phyloP scores from a whole-genome alignment of 805 yeast genomes.

The Sporopachydermia lactativora region DNA sequence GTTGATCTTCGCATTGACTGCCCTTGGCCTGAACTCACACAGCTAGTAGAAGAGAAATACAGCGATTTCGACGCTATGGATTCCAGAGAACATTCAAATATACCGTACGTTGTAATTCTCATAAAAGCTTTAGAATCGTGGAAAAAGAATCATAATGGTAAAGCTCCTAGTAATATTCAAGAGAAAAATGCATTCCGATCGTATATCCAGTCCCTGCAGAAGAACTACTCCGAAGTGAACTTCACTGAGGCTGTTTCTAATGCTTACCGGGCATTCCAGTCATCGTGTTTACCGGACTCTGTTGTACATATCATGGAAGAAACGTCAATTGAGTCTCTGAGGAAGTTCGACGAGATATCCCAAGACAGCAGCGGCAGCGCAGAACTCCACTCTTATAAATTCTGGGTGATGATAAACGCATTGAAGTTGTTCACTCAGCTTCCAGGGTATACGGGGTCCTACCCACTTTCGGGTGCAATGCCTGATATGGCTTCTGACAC shows the following conservation, averaged over 20 bases:
- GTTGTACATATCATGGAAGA: conserved; percentile 8
- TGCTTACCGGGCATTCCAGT: conserved; percentile 28
- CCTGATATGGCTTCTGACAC: conserved; percentile 89
- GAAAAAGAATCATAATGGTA: conserved; percentile 15
- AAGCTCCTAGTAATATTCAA: conserved; percentile 22
- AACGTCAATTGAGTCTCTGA: conserved; percentile 4
- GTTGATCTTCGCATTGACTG: conserved; percentile 52
- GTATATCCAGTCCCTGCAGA: conserved; percentile 23
- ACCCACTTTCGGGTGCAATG: conserved; percentile 63
- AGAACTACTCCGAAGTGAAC: conserved; percentile 27
- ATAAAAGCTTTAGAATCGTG: conserved; percentile 37
- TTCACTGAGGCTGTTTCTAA: conserved; percentile 37
- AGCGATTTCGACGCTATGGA: conserved; percentile 23
- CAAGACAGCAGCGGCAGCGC: conserved; percentile 21
- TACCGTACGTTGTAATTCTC: conserved; percentile 56
- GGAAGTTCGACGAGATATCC: conserved; percentile 2
- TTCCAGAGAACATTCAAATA: conserved; percentile 33
- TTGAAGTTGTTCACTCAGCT: conserved; percentile 31
- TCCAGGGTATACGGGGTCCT: conserved; percentile 17
- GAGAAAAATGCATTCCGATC: conserved; percentile 28
- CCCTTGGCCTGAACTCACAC: conserved; percentile 60
- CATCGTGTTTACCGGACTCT: conserved; percentile 19
- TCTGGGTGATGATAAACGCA: conserved; percentile 53
- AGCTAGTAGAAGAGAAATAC: conserved; percentile 32
- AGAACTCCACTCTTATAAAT: conserved; percentile 24